Base-by-base conservation (phyloP, 2,329 filamentous ascomycete genomes). In the Cadophora sp. region DNA sequence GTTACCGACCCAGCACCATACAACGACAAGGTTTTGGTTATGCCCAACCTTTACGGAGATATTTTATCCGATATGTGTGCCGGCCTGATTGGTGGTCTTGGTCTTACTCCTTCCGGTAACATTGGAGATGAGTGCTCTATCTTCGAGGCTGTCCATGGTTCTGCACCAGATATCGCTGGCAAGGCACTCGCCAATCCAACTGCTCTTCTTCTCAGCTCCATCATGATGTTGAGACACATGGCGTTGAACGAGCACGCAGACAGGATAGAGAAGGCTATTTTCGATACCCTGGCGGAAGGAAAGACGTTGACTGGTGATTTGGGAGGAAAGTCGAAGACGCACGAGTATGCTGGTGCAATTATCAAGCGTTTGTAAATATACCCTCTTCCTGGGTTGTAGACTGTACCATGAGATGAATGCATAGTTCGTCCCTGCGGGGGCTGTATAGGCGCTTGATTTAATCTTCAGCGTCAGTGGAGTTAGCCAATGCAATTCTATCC, bases 211-310 rank as follows among this genome's bases (percentile, higher is more conserved):
- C 91, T 98, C 79, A 93, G 89, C 82, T 97, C 92, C 81, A 96
- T 98, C 85, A 98, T 99, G 96, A 98, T 99, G 96, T 85, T 99
- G 87, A 91, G 96, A 83, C 96, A 99, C 85, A 98, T 99, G 95
- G 90, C 92, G 78, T 87, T 99, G 73, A 90, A 84, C 81, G 87
- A 93, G 72, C 90, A 98, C 81, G 96, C 96, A 75, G 81, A 86
- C 81, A 90, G 89, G 81, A 98, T 99, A 79, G 93, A 98, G 87
- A 92, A 89, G 82, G 96, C 96, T 74, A 97, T 95, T 79, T 98
- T 99, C 82, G 92, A 92, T 81, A 97, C 94, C 70, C 88, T 99
- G 74, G 91, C 94, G 69, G 94, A 99, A 87, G 96, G 96, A 85
- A 97, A 97, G 91, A 86, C 89, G 71, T 89, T 99, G 81, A 99